Evolutionary conservation across 1,139 yeast species (phyloP).

Genomic region (Pichia sp.): DNA sequence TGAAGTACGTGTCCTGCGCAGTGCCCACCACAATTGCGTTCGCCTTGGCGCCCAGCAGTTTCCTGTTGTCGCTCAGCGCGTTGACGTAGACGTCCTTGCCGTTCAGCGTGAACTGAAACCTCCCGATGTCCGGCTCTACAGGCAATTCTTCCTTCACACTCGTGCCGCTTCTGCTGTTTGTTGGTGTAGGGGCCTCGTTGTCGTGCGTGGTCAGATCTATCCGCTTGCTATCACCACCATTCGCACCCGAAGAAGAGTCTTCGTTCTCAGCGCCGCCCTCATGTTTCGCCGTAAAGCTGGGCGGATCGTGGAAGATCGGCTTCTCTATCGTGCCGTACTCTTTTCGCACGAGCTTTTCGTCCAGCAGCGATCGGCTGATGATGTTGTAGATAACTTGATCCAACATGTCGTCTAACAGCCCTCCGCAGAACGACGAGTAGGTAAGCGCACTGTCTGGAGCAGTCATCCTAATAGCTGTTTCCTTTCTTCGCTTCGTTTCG

Average conservation of each 20-base stretch:
- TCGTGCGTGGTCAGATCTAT: neutral
- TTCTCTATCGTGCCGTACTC: constrained; percentile 30
- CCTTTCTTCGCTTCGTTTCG: neutral
- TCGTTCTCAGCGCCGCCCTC: constrained; percentile 23
- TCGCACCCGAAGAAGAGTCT: neutral
- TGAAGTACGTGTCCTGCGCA: constrained; percentile 50
- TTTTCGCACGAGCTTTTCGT: constrained; percentile 36
- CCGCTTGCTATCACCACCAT: neutral
- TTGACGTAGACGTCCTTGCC: constrained; percentile 51
- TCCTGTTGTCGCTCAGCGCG: constrained; percentile 16
- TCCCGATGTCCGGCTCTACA: constrained; percentile 27
- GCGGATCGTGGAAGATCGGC: constrained; percentile 25
- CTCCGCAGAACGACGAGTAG: constrained; percentile 27
- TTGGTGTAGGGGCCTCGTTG: neutral
- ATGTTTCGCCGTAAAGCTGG: constrained; percentile 7
- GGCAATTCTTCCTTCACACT: neutral
- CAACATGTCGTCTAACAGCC: constrained; percentile 38
- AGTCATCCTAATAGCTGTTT: constrained; percentile 5
- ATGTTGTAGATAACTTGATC: constrained; percentile 41
- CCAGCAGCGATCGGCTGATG: constrained; percentile 36
- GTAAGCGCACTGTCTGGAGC: constrained; percentile 17
- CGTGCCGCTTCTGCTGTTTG: constrained; percentile 1
- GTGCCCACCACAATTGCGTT: constrained; percentile 14
- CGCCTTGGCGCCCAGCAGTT: constrained; percentile 15
- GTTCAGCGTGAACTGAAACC: constrained; percentile 26